Conservation (phyloP, 352 stramenopile species). For the Pythium sukuiense region DNA sequence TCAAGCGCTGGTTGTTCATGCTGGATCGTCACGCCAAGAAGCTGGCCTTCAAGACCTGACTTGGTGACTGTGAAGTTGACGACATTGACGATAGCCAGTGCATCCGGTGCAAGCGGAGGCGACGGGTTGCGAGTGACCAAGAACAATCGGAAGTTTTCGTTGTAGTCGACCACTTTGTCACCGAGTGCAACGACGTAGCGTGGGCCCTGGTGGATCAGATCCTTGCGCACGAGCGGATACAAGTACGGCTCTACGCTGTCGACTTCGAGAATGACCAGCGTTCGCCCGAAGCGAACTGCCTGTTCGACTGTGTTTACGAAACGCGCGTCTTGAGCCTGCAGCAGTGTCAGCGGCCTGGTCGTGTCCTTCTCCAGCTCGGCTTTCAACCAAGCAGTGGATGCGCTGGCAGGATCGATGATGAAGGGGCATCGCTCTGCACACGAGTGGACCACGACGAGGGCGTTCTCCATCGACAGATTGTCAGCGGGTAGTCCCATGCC, state of each 20-base stretch:
- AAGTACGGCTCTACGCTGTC: constrained; percentile 92
- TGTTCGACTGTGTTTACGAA: constrained; percentile 94
- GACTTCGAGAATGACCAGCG: constrained; percentile 91
- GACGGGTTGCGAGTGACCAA: constrained; percentile 91
- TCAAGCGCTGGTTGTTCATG: constrained; percentile 94
- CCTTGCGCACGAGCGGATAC: constrained; percentile 90
- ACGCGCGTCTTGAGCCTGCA: constrained; percentile 81
- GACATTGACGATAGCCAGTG: constrained; percentile 87
- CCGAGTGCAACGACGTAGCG: constrained; percentile 90
- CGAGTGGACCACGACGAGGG: constrained; percentile 84
- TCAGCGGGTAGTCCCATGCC: constrained; percentile 90
- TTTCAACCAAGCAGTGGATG: constrained; percentile 89
- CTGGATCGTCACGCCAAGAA: constrained; percentile 93
- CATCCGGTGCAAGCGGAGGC: constrained; percentile 86
- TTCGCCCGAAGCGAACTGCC: constrained; percentile 96
- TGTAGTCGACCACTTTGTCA: constrained; percentile 94
- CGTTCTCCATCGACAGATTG: constrained; percentile 94
- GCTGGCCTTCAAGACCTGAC: constrained; percentile 91
- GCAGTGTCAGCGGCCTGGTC: constrained; percentile 83
- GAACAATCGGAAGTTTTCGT: constrained; percentile 93
- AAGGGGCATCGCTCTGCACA: constrained; percentile 88
- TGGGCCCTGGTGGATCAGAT: constrained; percentile 91
- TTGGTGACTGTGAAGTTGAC: constrained; percentile 97
- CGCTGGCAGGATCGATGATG: constrained; percentile 93
- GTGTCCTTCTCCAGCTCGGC: constrained; percentile 85